Percentiles rank a stretch among this genome's conserved stretches.
Evolutionary conservation across 306 rosid genomes (phyloP).

Genomic region (Albizia julibrissin): DNA sequence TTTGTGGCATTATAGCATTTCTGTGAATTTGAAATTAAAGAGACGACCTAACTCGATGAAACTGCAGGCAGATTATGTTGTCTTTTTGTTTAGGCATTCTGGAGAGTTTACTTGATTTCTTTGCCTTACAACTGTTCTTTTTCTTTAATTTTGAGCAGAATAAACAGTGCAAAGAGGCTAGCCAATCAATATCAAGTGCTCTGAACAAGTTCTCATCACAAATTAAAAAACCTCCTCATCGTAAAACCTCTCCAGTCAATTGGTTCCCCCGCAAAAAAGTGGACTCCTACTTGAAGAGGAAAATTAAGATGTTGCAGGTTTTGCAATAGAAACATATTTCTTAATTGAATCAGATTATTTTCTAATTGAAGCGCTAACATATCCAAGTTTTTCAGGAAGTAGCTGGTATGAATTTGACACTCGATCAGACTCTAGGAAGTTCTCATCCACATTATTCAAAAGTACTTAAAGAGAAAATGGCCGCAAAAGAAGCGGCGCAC

Average conservation of each 20-base stretch:
- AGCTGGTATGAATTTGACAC: constrained; percentile 80
- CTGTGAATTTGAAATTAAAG: constrained; percentile 7
- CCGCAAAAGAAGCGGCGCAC: constrained; percentile 84
- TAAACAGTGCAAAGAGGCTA: constrained; percentile 55
- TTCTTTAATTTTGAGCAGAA: constrained; percentile 52
- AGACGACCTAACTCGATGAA: not conserved
- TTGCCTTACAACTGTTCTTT: not conserved
- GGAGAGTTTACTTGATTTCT: not conserved
- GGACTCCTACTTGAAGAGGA: constrained; percentile 84
- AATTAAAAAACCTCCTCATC: constrained; percentile 78
- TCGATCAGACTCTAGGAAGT: constrained; percentile 91
- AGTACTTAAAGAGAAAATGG: constrained; percentile 87
- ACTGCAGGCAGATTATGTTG: not conserved
- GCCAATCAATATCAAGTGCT: constrained; percentile 52
- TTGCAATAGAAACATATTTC: constrained; percentile 3
- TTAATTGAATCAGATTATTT: constrained; percentile 8
- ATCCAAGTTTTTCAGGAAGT: constrained; percentile 54
- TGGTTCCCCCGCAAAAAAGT: constrained; percentile 91
- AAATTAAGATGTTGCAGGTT: constrained; percentile 95
- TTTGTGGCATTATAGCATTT: not conserved
- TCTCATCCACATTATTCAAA: constrained; percentile 90
- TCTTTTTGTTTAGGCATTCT: constrained; percentile 2
- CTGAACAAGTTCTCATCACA: constrained; percentile 69
- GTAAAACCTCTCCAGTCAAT: constrained; percentile 78
- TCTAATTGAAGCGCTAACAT: constrained; percentile 11